These are phyloP conservation scores for Oryza meyeriana DNA, from an alignment of 176 grass and related monocot species.

Conservation along the genomic window DNA sequence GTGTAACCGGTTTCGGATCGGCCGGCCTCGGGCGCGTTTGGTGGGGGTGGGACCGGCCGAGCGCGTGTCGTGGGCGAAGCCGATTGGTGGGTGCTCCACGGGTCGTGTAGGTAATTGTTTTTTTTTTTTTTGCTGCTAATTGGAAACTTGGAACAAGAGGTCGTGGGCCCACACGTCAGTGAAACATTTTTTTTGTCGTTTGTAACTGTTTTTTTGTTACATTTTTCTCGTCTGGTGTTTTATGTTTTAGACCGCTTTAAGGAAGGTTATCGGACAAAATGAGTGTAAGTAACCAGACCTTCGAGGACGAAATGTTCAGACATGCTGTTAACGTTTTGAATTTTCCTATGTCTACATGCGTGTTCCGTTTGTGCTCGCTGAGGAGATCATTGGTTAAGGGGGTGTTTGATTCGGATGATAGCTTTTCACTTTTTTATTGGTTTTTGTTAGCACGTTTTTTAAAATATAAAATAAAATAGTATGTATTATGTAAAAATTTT, in stretches of 20 bases:
- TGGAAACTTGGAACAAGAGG: not conserved
- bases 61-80: slow-evolving; percentile 25
- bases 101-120: slow-evolving; percentile 14
- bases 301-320: not conserved
- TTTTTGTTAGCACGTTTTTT: too few relatives aligned
- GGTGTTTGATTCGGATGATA: too few relatives aligned
- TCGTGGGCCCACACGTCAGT: not conserved
- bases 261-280: not conserved
- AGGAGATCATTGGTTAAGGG: too few relatives aligned
- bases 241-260: not conserved
- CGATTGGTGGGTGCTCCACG: slow-evolving; percentile 23
- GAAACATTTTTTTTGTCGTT: not conserved
- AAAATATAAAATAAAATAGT: too few relatives aligned
- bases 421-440: too few relatives aligned
- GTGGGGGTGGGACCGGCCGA: slow-evolving; percentile 4
- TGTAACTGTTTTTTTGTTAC: not conserved
- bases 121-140: not conserved
- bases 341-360: too few relatives aligned
- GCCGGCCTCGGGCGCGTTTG: slow-evolving; percentile 38
- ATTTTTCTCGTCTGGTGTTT: not conserved
- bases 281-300: not conserved
- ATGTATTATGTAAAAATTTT: too few relatives aligned
- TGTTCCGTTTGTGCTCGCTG: too few relatives aligned
- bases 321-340: too few relatives aligned
- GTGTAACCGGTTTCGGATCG: not conserved